phyloP scores from a whole-genome alignment of 208 protist species.

The Trypanosoma cruzi region DNA sequence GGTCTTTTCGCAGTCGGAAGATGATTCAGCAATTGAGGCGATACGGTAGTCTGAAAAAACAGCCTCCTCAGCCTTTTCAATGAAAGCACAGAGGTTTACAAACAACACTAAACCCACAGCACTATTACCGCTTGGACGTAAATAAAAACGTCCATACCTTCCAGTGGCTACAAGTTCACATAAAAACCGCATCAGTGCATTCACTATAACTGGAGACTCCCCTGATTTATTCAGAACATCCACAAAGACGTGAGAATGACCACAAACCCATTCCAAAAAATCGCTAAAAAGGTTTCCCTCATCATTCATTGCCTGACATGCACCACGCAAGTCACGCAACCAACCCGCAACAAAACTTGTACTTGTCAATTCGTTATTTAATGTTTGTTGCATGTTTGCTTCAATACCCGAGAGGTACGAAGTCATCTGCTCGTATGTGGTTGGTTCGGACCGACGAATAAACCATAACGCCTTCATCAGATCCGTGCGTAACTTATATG shows the following conservation, averaged over 20 bases:
- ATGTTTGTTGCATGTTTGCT: slow-evolving; percentile 66
- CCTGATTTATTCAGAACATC: slow-evolving; percentile 41
- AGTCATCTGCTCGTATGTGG: slow-evolving; percentile 39
- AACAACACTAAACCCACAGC: slow-evolving; percentile 76
- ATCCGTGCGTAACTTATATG: slow-evolving; percentile 85
- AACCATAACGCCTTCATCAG: slow-evolving; percentile 75
- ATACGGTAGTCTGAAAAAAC: slow-evolving; percentile 66
- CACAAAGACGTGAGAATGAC: slow-evolving; percentile 45
- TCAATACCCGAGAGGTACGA: slow-evolving; percentile 67
- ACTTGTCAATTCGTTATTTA: slow-evolving; percentile 45
- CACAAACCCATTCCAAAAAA: slow-evolving; percentile 81
- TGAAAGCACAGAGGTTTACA: slow-evolving; percentile 60
- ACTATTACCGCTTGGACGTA: slow-evolving; percentile 48
- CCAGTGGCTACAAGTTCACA: slow-evolving; percentile 64
- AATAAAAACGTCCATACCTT: slow-evolving; percentile 38
- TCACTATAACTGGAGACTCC: slow-evolving; percentile 64
- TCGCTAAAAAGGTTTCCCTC: slow-evolving; percentile 48
- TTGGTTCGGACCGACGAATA: slow-evolving; percentile 32
- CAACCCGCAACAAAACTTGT: slow-evolving; percentile 81
- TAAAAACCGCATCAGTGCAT: slow-evolving; percentile 73
- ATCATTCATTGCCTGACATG: slow-evolving; percentile 52
- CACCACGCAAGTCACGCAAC: slow-evolving; percentile 83
- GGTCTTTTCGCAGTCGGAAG: slow-evolving; percentile 53
- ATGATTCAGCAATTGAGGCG: slow-evolving; percentile 37
- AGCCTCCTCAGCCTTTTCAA: slow-evolving; percentile 65